Base-by-base conservation (phyloP, 176 grass and related monocot species). In the Eleusine indica region DNA sequence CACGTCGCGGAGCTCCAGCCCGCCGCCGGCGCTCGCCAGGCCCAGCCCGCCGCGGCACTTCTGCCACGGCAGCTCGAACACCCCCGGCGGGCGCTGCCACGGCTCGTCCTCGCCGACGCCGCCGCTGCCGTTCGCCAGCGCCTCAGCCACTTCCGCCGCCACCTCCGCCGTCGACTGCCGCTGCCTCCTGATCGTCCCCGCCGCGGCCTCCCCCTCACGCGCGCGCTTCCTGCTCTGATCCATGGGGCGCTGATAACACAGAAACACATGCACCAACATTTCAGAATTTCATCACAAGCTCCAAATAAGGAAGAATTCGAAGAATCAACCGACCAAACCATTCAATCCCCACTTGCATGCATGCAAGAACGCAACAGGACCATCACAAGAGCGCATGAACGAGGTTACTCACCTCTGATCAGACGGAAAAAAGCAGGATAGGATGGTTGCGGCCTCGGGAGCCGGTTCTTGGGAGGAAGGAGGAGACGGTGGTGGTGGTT, bases 41-140 rank as follows among this genome's bases (percentile, higher is more conserved):
- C 77, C 78, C 3, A 90, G 81, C 14, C 80, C 84, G 81, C 85
- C 64, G 57, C 57, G 73, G 38, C 74, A 70, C 87, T 77, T 85
- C 64, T 51, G 84, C 90, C 92, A 90, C 3, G 90, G 87, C 78
- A 97, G 83, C 70, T 97, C 92, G 67, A 97, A 97, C 87, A 92
- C 46, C 39, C 90, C 86, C 19, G 88, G 90, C n/a, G 94, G 89
- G 4, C 41, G 66, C 60, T 47, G 70, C 61, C 49, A 83, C 63
- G 68, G 37, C 66, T 32, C 63, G 5, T 12, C 85, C 8, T 71
- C 54, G 13, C 53, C 76, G 61, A 64, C 8, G 28, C 32, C 77
- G 10, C 28, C 17, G 6, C 37, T 1, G 39, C 63, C 64, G 63
- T 21, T 15, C 49, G 18, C 32, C 63, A 7, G 2, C 29, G 28